These are phyloP conservation scores for Metschnikowia orientalis DNA, from an alignment of 805 yeast species.

Conservation along the genomic window DNA sequence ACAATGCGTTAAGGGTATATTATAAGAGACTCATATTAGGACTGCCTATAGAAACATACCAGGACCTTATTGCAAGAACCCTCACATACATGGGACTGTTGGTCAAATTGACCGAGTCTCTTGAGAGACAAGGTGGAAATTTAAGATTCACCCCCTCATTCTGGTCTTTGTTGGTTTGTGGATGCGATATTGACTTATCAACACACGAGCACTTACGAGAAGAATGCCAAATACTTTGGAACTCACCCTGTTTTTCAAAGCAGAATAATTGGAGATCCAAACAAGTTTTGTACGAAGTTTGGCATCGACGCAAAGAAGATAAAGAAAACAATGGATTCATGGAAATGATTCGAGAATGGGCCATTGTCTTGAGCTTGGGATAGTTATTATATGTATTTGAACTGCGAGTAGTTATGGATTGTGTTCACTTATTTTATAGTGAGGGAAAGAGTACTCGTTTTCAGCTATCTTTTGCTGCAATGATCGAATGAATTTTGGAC, in stretches of 20 bases:
- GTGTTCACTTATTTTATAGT: slow-evolving; percentile 3
- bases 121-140: slow-evolving; percentile 8
- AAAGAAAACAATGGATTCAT: slow-evolving; percentile 44
- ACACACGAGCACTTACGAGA: slow-evolving; percentile 26
- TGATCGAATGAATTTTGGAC: slow-evolving; percentile 9
- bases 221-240: slow-evolving; percentile 31
- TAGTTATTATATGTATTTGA: slow-evolving; percentile 9
- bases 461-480: slow-evolving; percentile 5
- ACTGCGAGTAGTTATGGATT: neutral
- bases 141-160: slow-evolving; percentile 37
- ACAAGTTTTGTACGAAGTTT: slow-evolving; percentile 49
- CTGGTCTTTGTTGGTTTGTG: slow-evolving; percentile 46
- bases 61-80: slow-evolving; percentile 30
- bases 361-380: slow-evolving; percentile 35
- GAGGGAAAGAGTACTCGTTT: slow-evolving; percentile 9
- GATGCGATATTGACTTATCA: slow-evolving; percentile 22
- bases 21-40: slow-evolving; percentile 46
- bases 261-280: slow-evolving; percentile 51
- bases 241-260: slow-evolving; percentile 22
- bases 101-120: slow-evolving; percentile 13
- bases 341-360: slow-evolving; percentile 55
- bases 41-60: slow-evolving; percentile 30
- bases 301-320: slow-evolving; percentile 38
- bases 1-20: slow-evolving; percentile 41
- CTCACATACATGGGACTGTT: slow-evolving; percentile 33